Conservation (phyloP, 225 moss, liverwort and hornwort genomes). For the Anthoceros angustus region DNA sequence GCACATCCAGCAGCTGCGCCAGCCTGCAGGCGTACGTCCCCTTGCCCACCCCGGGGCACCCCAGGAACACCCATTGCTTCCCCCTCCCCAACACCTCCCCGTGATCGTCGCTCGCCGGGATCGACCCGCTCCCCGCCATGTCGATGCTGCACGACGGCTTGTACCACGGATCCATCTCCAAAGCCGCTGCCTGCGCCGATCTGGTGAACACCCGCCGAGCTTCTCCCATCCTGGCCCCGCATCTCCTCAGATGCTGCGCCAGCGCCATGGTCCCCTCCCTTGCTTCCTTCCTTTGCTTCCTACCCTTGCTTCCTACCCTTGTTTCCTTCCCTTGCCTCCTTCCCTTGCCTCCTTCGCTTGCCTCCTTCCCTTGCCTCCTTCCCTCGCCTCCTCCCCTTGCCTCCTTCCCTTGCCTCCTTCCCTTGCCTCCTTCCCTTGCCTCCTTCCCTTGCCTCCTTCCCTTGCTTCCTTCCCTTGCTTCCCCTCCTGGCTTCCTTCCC, state of each 20-base stretch:
- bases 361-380: no score
- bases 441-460: no score
- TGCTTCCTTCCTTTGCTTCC: background rate
- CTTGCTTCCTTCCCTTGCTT: no score
- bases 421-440: no score
- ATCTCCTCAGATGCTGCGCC: background rate
- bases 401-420: no score
- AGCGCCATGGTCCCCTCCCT: background rate
- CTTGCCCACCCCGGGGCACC: conserved; percentile 88
- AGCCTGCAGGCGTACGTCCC: conserved; percentile 80
- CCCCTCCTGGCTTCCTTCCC: no score
- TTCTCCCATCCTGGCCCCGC: background rate
- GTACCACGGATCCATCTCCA: background rate
- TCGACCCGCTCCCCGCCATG: background rate
- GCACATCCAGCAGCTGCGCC: conserved; percentile 58
- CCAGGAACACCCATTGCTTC: conserved; percentile 86
- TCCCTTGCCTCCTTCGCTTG: background rate
- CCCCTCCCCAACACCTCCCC: conserved; percentile 63
- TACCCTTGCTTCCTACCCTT: background rate
- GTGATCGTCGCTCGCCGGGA: conserved; percentile 34
- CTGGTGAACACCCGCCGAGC: background rate
- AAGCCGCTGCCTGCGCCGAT: background rate
- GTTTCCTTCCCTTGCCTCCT: background rate
- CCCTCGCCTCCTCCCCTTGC: no score
- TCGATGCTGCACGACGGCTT: background rate